A percentile compares a stretch with the other conserved stretches of the same genome.
Evolutionary conservation across 2,329 filamentous ascomycete genomes (phyloP).

Genomic region (Magnaporthiopsis poae): DNA sequence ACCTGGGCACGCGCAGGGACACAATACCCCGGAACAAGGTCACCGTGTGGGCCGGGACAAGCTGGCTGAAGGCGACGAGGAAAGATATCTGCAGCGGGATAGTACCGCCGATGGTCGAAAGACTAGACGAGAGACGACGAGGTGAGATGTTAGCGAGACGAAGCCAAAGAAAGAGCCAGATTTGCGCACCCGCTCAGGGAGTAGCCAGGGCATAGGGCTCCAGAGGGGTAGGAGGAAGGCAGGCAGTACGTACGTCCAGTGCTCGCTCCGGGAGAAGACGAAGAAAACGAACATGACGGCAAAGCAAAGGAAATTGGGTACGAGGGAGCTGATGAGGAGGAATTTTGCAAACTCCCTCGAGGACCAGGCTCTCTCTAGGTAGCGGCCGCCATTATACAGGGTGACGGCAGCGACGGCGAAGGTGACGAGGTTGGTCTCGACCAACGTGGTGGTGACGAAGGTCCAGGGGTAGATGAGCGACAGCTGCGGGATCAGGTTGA

Average conservation of each 20-base stretch:
- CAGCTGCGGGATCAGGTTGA: conserved; percentile 73
- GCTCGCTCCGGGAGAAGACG: conserved; percentile 54
- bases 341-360: conserved; percentile 88
- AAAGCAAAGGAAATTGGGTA: conserved; percentile 73
- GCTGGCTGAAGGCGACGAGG: conserved; percentile 93
- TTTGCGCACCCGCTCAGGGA: background rate
- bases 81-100: conserved; percentile 85
- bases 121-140: conserved; percentile 32
- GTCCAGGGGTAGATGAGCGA: conserved; percentile 91
- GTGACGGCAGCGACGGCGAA: conserved; percentile 67
- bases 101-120: conserved; percentile 77
- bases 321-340: conserved; percentile 61
- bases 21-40: conserved; percentile 81
- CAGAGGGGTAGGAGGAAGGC: background rate
- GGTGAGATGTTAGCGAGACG: conserved; percentile 11
- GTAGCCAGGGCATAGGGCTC: background rate
- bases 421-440: conserved; percentile 88
- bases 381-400: conserved; percentile 83
- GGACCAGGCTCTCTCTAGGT: conserved; percentile 92
- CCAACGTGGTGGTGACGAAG: conserved; percentile 71
- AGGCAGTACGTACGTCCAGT: conserved; percentile 48
- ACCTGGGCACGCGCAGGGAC: conserved; percentile 72
- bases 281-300: conserved; percentile 60
- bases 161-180: background rate
- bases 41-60: conserved; percentile 92